Base-by-base conservation (phyloP, 1,139 yeast species). In the Pichia cactophila region DNA sequence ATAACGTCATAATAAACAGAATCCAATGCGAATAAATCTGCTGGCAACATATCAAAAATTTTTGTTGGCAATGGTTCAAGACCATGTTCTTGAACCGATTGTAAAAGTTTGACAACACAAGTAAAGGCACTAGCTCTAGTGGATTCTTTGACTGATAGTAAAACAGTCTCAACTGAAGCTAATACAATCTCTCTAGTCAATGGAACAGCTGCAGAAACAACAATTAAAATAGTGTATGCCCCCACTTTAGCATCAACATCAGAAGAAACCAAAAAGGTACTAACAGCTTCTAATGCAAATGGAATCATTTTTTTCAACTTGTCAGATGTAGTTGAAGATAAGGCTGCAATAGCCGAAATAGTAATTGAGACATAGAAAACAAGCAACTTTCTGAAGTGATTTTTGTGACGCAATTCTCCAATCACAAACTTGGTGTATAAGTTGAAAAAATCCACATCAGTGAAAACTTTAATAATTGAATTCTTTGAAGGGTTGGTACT, bases 161-260 rank as follows among this genome's bases (percentile, higher is more conserved):
- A 69, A 28, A 92, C 78, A 1, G 94, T 79, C 52, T 78, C 81
- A 26, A 87, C 78, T 9, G 94, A 79, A 2, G 95, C 88, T 41
- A 74, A 68, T 29, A 83, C 71, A 31, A 90, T 77, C 9, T 78
- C 81, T 47, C 73, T 69, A 9, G 83, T 75, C 49, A 92, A 72
- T 9, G 88, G 84, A 43, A 83, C 74, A 46, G 92, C 81, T 2
- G 94, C 75, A 3, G 85, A 77, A 47, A 90, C 71, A 2, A 92
- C 96, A 0, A 94, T 78, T 36, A 90, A 64, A 14, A 89, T 72
- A 49, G 95, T 86, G 63, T 86, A 92, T 3, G 92, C 88, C 33
- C 96, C 83, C 55, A 87, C 75, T 63, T 84, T 94, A 46, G 84
- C 75, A 60, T 88, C 95, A 38, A 77, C 70, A 33, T 75, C 73